Conservation (phyloP, 2,329 filamentous ascomycete genomes). For the Venturia asperata region DNA sequence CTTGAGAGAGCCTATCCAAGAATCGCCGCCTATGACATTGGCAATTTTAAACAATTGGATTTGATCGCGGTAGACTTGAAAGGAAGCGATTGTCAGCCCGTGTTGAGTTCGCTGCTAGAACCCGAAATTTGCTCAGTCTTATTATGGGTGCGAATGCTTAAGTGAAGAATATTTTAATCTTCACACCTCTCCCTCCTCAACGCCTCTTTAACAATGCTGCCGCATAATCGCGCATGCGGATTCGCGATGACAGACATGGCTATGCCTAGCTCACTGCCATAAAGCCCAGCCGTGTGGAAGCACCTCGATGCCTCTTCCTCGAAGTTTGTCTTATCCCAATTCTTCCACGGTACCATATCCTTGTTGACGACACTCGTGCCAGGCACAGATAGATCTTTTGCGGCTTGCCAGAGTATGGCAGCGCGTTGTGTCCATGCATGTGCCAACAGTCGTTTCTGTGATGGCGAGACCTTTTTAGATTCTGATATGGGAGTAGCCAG, state of each 20-base stretch:
- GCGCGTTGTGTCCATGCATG: constrained; percentile 21
- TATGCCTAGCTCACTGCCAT: constrained; percentile 50
- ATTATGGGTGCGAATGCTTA: too few species aligned
- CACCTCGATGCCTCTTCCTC: constrained; percentile 51
- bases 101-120: too few species aligned
- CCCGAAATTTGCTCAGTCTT: too few species aligned
- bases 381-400: constrained; percentile 7
- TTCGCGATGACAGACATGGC: constrained; percentile 54
- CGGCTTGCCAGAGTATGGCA: constrained; percentile 10
- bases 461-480: constrained; percentile 1
- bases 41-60: too few species aligned
- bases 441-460: constrained; percentile 18
- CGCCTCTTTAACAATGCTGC: constrained; percentile 54
- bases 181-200: constrained; percentile 34
- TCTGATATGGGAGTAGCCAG: constrained; percentile 16
- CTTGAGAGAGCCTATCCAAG: too few species aligned
- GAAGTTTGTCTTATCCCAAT: constrained; percentile 34
- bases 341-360: constrained; percentile 27
- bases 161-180: constrained; percentile 17
- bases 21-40: too few species aligned
- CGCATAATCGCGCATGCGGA: constrained; percentile 57
- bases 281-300: constrained; percentile 48
- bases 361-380: constrained; percentile 9
- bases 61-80: too few species aligned
- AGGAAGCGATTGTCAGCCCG: too few species aligned